A percentile compares a stretch with the other conserved stretches of the same genome.
These are phyloP conservation scores for Aquilaria yunnanensis DNA, from an alignment of 345 rosid species.

Conservation along the genomic window DNA sequence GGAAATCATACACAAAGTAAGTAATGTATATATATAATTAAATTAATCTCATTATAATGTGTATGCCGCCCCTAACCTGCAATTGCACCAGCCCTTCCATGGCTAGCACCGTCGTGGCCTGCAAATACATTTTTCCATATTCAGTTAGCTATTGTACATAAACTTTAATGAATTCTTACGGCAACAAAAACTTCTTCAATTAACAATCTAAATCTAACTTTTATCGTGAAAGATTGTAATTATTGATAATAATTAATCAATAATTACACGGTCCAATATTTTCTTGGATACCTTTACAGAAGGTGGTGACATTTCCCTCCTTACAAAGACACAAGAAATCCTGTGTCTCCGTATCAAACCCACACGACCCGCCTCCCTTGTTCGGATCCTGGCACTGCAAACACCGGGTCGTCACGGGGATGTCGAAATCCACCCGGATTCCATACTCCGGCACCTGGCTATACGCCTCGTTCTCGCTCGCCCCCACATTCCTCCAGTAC, in stretches of 20 bases:
- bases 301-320: constrained; percentile 56
- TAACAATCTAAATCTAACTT: background rate
- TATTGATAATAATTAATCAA: too few species aligned
- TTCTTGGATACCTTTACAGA: constrained; percentile 46
- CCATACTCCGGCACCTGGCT: constrained; percentile 85
- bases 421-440: constrained; percentile 69
- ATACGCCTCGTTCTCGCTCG: constrained; percentile 24
- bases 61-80: constrained; percentile 32
- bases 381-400: constrained; percentile 75
- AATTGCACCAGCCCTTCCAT: constrained; percentile 34
- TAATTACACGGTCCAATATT: background rate
- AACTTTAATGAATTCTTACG: too few species aligned
- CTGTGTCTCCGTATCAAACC: constrained; percentile 52
- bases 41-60: too few species aligned
- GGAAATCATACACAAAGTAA: too few species aligned
- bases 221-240: too few species aligned
- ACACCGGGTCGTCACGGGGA: constrained; percentile 70
- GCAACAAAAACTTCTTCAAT: background rate
- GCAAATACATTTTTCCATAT: constrained; percentile 5
- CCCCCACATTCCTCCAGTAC: constrained; percentile 68
- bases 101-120: constrained; percentile 35
- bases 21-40: too few species aligned
- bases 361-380: constrained; percentile 76
- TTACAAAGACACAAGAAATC: constrained; percentile 62
- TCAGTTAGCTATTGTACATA: too few species aligned